These are phyloP conservation scores for Salix koriyanagi DNA, from an alignment of 345 rosid genomes.

Conservation along the genomic window DNA sequence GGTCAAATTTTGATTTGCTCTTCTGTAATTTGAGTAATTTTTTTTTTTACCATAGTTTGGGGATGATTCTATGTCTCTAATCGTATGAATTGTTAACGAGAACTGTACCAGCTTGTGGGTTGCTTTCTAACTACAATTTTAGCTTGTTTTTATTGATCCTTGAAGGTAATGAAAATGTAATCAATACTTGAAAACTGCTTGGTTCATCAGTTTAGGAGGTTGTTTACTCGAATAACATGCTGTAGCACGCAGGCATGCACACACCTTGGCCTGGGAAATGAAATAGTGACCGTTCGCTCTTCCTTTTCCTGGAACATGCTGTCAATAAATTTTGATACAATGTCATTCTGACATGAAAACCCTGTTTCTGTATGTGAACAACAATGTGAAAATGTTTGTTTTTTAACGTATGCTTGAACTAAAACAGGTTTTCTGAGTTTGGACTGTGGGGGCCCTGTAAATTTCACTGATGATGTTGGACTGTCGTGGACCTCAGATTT, in stretches of 20 bases:
- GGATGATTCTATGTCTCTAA: not conserved
- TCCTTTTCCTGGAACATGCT: not conserved
- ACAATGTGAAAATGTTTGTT: not conserved
- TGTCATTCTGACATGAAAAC: not conserved
- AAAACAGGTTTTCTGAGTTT: constrained; percentile 86
- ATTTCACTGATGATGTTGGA: constrained; percentile 74
- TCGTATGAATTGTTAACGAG: not conserved
- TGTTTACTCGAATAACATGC: not conserved
- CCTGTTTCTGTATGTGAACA: not conserved
- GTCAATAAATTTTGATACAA: not conserved
- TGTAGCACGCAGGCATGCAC: not conserved
- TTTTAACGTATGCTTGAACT: not conserved
- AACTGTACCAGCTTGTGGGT: no score
- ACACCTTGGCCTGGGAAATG: not conserved
- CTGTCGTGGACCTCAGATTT: constrained; percentile 76
- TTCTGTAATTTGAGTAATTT: not conserved
- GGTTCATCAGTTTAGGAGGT: not conserved
- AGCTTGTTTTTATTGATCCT: not conserved
- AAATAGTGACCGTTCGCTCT: not conserved
- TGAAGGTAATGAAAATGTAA: not conserved
- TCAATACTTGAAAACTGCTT: not conserved
- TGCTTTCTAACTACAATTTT: not conserved
- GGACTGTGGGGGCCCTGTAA: constrained; percentile 77
- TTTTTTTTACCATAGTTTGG: not conserved
- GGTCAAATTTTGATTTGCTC: not conserved